Conservation (phyloP, 140 eudicot genomes). For the Cichorium intybus region DNA sequence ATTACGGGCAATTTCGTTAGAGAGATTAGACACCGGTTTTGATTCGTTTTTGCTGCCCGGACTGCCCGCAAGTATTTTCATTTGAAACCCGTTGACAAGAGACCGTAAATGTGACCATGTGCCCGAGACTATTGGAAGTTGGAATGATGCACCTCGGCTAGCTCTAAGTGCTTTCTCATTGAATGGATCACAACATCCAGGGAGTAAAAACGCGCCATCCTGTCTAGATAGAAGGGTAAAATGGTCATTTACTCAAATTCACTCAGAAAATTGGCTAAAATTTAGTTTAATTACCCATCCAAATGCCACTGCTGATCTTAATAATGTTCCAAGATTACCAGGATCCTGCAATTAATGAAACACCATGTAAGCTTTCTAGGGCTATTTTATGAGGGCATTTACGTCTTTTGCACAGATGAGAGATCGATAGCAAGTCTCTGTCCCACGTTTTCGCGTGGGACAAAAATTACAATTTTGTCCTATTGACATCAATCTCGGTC, state of each 20-base stretch:
- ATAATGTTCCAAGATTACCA: conserved; percentile 93
- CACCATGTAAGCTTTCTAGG: neutral
- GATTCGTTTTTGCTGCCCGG: conserved; percentile 32
- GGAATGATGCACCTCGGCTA: conserved; percentile 89
- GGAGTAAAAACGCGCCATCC: conserved; percentile 81
- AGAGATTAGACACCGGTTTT: conserved; percentile 42
- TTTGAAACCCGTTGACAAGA: conserved; percentile 33
- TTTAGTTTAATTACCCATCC: conserved; percentile 60
- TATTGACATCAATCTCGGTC: neutral
- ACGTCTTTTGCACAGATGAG: neutral
- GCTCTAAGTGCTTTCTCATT: conserved; percentile 93
- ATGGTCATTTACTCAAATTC: neutral
- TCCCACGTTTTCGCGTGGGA: neutral
- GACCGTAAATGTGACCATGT: conserved; percentile 55
- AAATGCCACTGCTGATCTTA: conserved; percentile 90
- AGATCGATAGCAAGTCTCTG: neutral
- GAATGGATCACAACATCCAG: conserved; percentile 96
- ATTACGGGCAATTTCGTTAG: conserved; percentile 54
- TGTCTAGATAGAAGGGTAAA: conserved; percentile 19
- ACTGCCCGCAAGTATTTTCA: conserved; percentile 79
- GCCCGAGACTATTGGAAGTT: conserved; percentile 78
- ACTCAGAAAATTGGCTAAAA: neutral
- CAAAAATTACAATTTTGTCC: neutral
- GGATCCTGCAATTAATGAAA: conserved; percentile 69
- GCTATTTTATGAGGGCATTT: neutral